Percentiles rank a stretch among this genome's conserved stretches.
Conservation (phyloP, 768 basidiomycete genomes). For the Lentinula guzmanii region DNA sequence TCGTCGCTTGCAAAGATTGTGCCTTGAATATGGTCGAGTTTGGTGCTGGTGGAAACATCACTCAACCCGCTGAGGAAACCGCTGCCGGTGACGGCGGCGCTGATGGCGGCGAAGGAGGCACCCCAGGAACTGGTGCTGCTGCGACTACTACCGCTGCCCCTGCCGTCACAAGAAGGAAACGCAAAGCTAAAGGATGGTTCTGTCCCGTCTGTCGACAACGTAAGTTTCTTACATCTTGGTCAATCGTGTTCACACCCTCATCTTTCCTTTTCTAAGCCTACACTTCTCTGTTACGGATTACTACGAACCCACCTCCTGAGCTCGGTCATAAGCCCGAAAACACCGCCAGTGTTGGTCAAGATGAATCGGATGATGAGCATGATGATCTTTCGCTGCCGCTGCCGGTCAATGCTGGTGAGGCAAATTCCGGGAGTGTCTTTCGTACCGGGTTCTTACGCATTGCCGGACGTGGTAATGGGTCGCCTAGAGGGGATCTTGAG, state of each 20-base stretch:
- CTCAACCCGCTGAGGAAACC: conserved; percentile 40
- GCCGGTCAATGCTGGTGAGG: background rate
- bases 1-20: conserved; percentile 94
- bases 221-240: conserved; percentile 33
- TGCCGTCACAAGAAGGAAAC: conserved; percentile 55
- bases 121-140: conserved; percentile 7
- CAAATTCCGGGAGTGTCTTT: background rate
- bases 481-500: conserved; percentile 2
- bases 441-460: background rate
- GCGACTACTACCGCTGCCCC: conserved; percentile 1
- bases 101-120: conserved; percentile 15
- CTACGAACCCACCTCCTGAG: conserved; percentile 53
- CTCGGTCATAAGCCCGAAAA: conserved; percentile 13
- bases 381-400: conserved; percentile 1
- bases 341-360: background rate
- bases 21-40: conserved; percentile 98
- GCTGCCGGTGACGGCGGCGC: conserved; percentile 22
- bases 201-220: conserved; percentile 95
- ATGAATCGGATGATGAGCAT: conserved; percentile 3
- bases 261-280: conserved; percentile 49
- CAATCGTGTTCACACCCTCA: background rate
- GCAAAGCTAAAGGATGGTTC: conserved; percentile 96
- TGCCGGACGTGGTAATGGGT: background rate
- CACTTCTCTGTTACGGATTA: conserved; percentile 80
- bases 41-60: conserved; percentile 85